phyloP scores from a whole-genome alignment of 75 land plant species.

The Pinus albicaulis region DNA sequence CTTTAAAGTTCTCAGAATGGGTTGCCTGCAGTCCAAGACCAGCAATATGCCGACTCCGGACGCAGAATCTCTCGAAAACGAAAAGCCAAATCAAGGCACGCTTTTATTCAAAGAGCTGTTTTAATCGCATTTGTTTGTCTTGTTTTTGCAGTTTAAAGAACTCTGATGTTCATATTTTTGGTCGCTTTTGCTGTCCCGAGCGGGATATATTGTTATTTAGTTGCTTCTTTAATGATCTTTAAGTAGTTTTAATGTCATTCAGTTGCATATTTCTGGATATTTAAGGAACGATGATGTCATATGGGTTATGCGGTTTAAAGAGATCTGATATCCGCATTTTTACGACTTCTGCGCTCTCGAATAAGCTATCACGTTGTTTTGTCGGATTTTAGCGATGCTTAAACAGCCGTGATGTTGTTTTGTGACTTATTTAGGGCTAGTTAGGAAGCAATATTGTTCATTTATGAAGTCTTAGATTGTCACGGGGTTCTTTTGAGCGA shows the following conservation, averaged over 20 bases:
- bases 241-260: not conserved
- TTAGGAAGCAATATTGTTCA: not conserved
- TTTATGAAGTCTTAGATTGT: not conserved
- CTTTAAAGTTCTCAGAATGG: conserved; percentile 22
- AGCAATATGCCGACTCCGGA: conserved; percentile 36
- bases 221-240: not conserved
- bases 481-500: not conserved
- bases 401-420: not conserved
- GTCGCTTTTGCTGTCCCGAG: not conserved
- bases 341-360: not conserved
- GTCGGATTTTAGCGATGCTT: not conserved
- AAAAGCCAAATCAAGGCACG: conserved; percentile 36
- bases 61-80: conserved; percentile 20
- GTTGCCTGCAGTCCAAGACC: conserved; percentile 54
- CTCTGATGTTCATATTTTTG: not conserved
- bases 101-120: not conserved
- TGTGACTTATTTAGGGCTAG: not conserved
- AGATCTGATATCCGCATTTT: not conserved
- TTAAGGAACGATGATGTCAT: not conserved
- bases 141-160: not conserved
- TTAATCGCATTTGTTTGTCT: not conserved
- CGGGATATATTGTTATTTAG: not conserved
- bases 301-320: not conserved
- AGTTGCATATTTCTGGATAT: not conserved
- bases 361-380: not conserved